Percentiles rank a stretch among this genome's conserved stretches.
Evolutionary conservation across 208 protist genomes (phyloP).

Genomic region (Leishmania guyanensis): DNA sequence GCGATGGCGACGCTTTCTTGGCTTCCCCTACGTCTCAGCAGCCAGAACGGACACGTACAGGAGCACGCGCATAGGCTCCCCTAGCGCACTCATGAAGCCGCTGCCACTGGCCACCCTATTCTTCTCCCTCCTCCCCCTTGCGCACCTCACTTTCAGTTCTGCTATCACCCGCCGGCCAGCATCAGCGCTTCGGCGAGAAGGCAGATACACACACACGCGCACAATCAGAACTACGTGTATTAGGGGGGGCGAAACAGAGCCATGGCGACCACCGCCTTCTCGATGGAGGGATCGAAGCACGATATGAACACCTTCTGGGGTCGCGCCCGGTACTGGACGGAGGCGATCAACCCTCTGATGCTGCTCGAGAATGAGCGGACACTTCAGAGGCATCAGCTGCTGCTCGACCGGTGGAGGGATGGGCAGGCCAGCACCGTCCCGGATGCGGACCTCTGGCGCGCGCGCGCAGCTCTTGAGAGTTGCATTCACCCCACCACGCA

Average conservation of each 20-base stretch:
- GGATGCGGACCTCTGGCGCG: conserved; percentile 84
- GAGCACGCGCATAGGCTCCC: neutral
- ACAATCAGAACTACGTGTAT: neutral
- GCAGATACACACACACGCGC: neutral
- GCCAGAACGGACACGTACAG: neutral
- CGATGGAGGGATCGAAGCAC: conserved; percentile 65
- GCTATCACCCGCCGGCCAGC: neutral
- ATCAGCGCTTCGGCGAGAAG: too few relatives aligned
- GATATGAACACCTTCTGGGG: conserved; percentile 83
- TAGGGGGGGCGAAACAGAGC: too few relatives aligned
- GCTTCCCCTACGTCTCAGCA: neutral
- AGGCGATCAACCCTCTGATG: conserved; percentile 80
- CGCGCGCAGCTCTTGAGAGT: conserved; percentile 81
- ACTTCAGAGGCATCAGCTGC: conserved; percentile 44
- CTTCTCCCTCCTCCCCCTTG: neutral
- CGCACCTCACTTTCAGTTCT: neutral
- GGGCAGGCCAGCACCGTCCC: conserved; percentile 27
- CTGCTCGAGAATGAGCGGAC: conserved; percentile 65
- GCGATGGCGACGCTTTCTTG: neutral
- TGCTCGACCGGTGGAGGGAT: conserved; percentile 60
- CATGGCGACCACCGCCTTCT: conserved; percentile 36
- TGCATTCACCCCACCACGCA: conserved; percentile 92
- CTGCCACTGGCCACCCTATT: neutral
- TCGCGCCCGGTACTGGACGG: conserved; percentile 85
- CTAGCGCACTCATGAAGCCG: neutral